phyloP scores from a whole-genome alignment of 2,329 filamentous ascomycete genomes.

The Ilyonectria mors-panacis region DNA sequence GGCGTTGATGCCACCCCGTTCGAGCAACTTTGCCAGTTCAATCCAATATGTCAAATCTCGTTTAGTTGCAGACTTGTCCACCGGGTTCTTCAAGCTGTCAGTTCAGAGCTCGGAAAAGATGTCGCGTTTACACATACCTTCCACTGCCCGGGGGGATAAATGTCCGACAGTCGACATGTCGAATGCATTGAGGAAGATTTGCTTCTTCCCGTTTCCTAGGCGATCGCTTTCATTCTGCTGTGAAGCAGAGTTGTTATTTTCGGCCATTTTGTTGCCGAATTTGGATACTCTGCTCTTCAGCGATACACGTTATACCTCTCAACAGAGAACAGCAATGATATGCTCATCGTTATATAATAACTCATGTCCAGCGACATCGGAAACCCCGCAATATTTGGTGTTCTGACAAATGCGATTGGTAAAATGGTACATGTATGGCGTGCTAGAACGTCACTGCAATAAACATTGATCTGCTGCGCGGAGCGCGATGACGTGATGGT shows the following conservation, averaged over 20 bases:
- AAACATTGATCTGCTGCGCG: neutral
- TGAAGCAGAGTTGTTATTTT: neutral
- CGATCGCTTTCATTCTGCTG: constrained; percentile 15
- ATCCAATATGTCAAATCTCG: constrained; percentile 74
- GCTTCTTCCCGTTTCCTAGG: constrained; percentile 35
- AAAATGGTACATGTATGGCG: constrained; percentile 6
- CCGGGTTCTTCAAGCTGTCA: constrained; percentile 64
- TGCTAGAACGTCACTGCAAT: neutral
- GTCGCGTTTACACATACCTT: constrained; percentile 59
- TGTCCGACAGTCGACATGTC: constrained; percentile 78
- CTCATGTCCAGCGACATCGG: neutral
- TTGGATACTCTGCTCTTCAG: neutral
- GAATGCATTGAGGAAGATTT: constrained; percentile 74
- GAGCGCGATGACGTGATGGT: neutral
- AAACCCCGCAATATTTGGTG: constrained; percentile 5
- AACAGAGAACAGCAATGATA: neutral
- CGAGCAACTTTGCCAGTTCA: constrained; percentile 73
- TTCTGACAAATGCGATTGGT: constrained; percentile 2
- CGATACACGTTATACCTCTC: neutral
- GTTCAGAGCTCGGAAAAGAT: neutral
- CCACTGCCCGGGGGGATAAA: constrained; percentile 77
- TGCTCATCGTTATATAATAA: neutral
- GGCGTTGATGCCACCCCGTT: constrained; percentile 74
- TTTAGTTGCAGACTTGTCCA: constrained; percentile 73
- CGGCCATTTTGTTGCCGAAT: constrained; percentile 2